Evolutionary conservation across 2,329 filamentous ascomycete genomes (phyloP), one percentile per base, ranked within the genome.

Genomic region (Colletotrichum cereale): DNA sequence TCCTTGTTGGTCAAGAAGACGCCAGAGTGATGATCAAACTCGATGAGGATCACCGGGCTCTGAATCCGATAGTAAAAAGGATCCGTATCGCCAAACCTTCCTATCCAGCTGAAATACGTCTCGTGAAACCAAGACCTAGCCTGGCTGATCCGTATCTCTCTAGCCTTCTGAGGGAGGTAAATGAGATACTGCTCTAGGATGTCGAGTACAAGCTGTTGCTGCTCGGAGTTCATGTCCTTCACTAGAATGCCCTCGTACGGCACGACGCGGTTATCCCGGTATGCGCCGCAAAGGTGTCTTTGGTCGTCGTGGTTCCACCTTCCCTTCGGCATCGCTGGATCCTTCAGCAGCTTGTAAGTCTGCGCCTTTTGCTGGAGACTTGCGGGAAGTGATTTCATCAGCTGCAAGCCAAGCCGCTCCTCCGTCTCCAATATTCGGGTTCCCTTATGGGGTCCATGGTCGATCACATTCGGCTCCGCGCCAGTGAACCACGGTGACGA

Each of bases 251-350:
- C 93, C 80, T 95, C 90, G 77, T 90, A 93, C 0, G 93, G 93
- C 0, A 96, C 91, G 14, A 93, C 81, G 14, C 93, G 87, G 79
- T 96, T 96, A 76, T 96, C 93, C 16, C 92, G 88, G 78, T 92
- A 94, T 0, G 93, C 93, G 44, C 93, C 93, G 78, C 92, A 93
- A 5, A 94, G 79, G 76, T 95, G 93, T 7, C 93, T 86, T 82
- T 95, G 92, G 78, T 96, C 93, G 76, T 94, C 92, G 74, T 91
- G 91, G 78, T 95, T 95, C 92, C 92, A 95, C 10, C 92, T 86
- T 12, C 90, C 91, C 16, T 82, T 81, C 3, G 87, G 89, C 92
- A 94, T 94, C 0, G 82, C 85, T 0, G 88, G 87, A 68, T 94
- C 92, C 31, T 86, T 84, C 82, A 94, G 85, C 0, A 84, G 74